A percentile compares a stretch with the other conserved stretches of the same genome.
phyloP scores from a whole-genome alignment of 305 asterid species.

The Fraxinus sp. region DNA sequence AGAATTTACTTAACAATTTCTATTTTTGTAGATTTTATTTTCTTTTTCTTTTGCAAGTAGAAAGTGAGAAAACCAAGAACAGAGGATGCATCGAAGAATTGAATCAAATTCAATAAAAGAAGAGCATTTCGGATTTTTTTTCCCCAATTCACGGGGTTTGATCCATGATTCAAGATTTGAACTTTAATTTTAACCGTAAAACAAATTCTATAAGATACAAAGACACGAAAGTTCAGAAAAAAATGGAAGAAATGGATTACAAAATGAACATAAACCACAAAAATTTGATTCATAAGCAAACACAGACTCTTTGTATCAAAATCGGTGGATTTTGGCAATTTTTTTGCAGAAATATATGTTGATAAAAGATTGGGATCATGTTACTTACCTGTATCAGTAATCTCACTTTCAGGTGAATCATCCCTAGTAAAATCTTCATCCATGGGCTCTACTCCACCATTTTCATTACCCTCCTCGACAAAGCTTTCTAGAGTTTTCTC shows the following conservation, averaged over 20 bases:
- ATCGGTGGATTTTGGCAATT: neutral
- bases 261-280: neutral
- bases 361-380: neutral
- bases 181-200: neutral
- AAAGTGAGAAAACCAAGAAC: neutral
- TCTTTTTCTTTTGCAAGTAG: neutral
- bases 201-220: neutral
- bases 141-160: neutral
- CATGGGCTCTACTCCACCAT: constrained; percentile 50
- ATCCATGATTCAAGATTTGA: neutral
- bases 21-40: neutral
- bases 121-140: neutral
- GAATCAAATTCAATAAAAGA: neutral
- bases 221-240: neutral
- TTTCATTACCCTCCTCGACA: constrained; percentile 34
- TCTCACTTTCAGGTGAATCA: constrained; percentile 57
- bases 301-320: neutral
- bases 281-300: neutral
- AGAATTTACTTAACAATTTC: neutral
- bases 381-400: constrained; percentile 68
- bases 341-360: neutral
- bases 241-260: neutral
- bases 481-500: constrained; percentile 36
- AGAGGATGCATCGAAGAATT: neutral
- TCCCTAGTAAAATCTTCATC: constrained; percentile 47